These are phyloP conservation scores for Hyphopichia fennica DNA, from an alignment of 1,139 yeast genomes.

Conservation along the genomic window DNA sequence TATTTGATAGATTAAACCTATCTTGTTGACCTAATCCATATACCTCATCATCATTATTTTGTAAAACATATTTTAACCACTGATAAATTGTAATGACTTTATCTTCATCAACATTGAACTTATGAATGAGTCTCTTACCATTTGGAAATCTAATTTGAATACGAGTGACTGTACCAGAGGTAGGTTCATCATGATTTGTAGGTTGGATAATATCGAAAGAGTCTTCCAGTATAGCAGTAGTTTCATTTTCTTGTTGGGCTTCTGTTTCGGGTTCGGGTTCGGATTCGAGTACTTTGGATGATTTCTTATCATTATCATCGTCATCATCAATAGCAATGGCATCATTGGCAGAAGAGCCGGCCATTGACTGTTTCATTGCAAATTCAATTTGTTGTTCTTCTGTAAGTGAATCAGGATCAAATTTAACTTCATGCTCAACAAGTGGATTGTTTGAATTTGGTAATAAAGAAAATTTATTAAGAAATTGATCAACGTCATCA, in stretches of 20 bases:
- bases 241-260: neutral
- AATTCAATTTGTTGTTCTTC: constrained; percentile 85
- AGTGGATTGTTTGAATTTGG: constrained; percentile 70
- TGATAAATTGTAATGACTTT: constrained; percentile 42
- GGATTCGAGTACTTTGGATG: neutral
- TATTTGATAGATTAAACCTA: constrained; percentile 51
- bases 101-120: constrained; percentile 56
- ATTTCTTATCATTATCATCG: constrained; percentile 8
- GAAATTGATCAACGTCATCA: constrained; percentile 57
- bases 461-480: constrained; percentile 63
- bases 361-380: constrained; percentile 70
- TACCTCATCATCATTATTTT: constrained; percentile 47
- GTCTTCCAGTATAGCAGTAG: constrained; percentile 13
- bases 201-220: constrained; percentile 49
- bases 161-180: constrained; percentile 62
- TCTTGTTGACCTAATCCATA: constrained; percentile 46
- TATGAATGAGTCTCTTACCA: constrained; percentile 79
- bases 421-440: constrained; percentile 50
- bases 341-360: constrained; percentile 24
- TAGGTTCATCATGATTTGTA: constrained; percentile 53
- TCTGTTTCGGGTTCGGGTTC: constrained; percentile 3
- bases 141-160: constrained; percentile 86
- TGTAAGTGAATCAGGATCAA: constrained; percentile 63
- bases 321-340: constrained; percentile 28
- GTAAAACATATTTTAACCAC: constrained; percentile 58